phyloP scores from a whole-genome alignment of 2,329 filamentous ascomycete species.

The Sclerotinia minor region DNA sequence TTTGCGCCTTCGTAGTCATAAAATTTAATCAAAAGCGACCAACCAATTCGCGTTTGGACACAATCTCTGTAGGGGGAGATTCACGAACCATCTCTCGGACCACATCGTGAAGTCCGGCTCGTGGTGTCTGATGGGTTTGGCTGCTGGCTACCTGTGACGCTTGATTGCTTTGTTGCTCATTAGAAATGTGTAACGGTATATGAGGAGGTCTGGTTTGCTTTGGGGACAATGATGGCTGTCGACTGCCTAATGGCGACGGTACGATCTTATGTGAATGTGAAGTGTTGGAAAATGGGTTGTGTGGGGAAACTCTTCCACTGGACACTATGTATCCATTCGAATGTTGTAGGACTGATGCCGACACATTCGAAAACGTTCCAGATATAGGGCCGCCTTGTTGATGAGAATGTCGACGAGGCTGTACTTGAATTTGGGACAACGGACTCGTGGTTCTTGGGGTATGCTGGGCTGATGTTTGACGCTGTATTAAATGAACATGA shows the following conservation, averaged over 20 bases:
- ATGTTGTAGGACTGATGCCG: constrained; percentile 34
- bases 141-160: constrained; percentile 8
- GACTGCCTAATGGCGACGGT: constrained; percentile 40
- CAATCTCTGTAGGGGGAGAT: constrained; percentile 25
- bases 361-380: constrained; percentile 40
- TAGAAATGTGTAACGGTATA: constrained; percentile 24
- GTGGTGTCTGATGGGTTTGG: constrained; percentile 31
- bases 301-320: constrained; percentile 38
- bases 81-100: constrained; percentile 30
- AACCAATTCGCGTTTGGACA: constrained; percentile 25
- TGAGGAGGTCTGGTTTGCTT: constrained; percentile 35
- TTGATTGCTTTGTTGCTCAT: constrained; percentile 29
- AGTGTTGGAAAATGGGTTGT: constrained; percentile 39
- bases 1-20: constrained; percentile 37
- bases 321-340: constrained; percentile 35
- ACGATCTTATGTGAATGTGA: constrained; percentile 37
- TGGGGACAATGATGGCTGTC: constrained; percentile 41
- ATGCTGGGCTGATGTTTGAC: constrained; percentile 46
- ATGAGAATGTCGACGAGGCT: constrained; percentile 45
- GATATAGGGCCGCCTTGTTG: constrained; percentile 37
- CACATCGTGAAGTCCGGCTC: constrained; percentile 29
- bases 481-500: constrained; percentile 50
- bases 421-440: constrained; percentile 39
- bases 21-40: constrained; percentile 35
- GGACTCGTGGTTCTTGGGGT: constrained; percentile 43